phyloP scores from a whole-genome alignment of 2,329 filamentous ascomycete species.

The Fusarium staphyleae region DNA sequence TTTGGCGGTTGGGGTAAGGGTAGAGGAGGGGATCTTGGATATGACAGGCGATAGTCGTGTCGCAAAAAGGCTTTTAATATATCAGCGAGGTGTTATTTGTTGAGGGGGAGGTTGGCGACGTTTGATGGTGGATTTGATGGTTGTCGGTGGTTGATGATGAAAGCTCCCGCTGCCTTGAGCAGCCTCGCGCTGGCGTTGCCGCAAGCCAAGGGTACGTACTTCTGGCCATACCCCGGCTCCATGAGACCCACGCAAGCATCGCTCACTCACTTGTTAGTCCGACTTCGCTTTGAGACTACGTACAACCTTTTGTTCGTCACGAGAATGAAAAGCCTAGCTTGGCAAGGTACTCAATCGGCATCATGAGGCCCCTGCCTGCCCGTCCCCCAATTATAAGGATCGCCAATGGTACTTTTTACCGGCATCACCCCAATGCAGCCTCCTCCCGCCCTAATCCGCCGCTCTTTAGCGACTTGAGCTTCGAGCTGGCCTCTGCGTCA shows the following conservation, averaged over 20 bases:
- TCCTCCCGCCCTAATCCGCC: constrained; percentile 67
- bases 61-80: neutral
- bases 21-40: constrained; percentile 2
- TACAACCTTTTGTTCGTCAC: neutral
- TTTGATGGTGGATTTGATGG: constrained; percentile 7
- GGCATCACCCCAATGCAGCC: constrained; percentile 68
- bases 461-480: constrained; percentile 74
- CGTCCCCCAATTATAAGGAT: constrained; percentile 72
- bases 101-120: constrained; percentile 1
- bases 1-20: constrained; percentile 44
- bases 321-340: constrained; percentile 15
- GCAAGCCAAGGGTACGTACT: constrained; percentile 31
- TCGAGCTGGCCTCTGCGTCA: constrained; percentile 69
- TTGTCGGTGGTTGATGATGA: constrained; percentile 29
- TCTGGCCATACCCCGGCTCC: neutral
- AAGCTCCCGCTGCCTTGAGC: constrained; percentile 34
- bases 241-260: constrained; percentile 24
- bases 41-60: neutral
- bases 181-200: constrained; percentile 36
- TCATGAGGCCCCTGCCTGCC: constrained; percentile 48
- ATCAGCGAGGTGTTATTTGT: neutral
- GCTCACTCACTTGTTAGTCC: constrained; percentile 29
- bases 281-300: constrained; percentile 27
- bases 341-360: constrained; percentile 31
- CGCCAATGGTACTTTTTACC: constrained; percentile 82